These are phyloP conservation scores for Flammula alnicola DNA, from an alignment of 1,284 basidiomycete genomes.

Conservation along the genomic window DNA sequence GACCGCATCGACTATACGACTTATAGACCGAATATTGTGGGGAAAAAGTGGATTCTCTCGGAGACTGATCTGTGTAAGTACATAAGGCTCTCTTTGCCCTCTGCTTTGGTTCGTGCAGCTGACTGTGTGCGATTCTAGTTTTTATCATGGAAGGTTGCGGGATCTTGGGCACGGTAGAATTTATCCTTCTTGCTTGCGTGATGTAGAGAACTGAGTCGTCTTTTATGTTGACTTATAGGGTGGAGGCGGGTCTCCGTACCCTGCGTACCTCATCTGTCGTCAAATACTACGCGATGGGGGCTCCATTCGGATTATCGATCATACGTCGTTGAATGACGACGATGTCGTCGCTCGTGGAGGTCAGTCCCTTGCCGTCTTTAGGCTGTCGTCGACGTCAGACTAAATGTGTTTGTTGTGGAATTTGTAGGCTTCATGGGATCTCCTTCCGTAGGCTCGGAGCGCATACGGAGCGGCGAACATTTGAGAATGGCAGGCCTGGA, in stretches of 20 bases:
- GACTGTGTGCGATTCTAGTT: constrained; percentile 30
- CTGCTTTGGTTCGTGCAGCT: background rate
- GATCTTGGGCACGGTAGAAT: constrained; percentile 44
- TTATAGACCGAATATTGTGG: constrained; percentile 38
- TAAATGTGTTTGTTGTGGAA: no score
- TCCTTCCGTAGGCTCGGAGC: constrained; percentile 35
- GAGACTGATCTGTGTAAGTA: constrained; percentile 40
- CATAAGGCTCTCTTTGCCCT: no score
- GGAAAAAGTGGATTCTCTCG: constrained; percentile 39
- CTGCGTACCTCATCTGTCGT: constrained; percentile 48
- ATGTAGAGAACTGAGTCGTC: no score
- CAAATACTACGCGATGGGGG: constrained; percentile 48
- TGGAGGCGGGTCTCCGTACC: constrained; percentile 53
- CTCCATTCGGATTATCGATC: constrained; percentile 43
- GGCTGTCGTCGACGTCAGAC: no score
- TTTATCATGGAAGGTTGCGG: constrained; percentile 55
- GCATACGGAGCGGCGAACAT: constrained; percentile 40
- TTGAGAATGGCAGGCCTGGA: constrained; percentile 31
- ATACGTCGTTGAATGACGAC: constrained; percentile 34
- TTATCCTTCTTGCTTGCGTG: background rate
- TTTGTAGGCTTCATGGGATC: constrained; percentile 53
- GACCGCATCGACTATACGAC: constrained; percentile 29
- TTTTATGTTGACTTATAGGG: constrained; percentile 24
- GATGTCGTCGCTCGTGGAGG: constrained; percentile 35
- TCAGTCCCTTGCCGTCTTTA: no score